Percentiles rank a stretch among this genome's conserved stretches.
Evolutionary conservation across 108 stramenopile genomes (phyloP).

Genomic region (Conticribra weissflogii): DNA sequence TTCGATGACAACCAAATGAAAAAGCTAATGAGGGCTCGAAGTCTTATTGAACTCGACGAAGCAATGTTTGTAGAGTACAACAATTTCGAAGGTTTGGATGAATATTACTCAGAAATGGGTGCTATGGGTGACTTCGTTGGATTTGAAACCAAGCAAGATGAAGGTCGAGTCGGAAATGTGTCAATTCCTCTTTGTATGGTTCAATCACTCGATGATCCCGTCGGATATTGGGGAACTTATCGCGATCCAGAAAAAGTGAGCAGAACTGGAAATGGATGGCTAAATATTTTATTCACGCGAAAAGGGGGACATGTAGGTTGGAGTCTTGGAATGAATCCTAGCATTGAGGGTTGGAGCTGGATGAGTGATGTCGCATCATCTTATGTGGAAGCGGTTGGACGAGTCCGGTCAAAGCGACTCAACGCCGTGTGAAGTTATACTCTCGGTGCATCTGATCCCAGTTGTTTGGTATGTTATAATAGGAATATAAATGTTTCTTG

Average conservation of each 20-base stretch:
- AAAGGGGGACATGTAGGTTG: slow-evolving; percentile 85
- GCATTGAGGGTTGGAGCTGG: slow-evolving; percentile 64
- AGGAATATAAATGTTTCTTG: too few relatives aligned
- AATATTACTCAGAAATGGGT: slow-evolving; percentile 68
- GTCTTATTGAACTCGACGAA: slow-evolving; percentile 62
- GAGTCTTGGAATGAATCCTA: slow-evolving; percentile 65
- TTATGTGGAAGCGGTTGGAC: slow-evolving; percentile 57
- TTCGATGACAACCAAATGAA: slow-evolving; percentile 52
- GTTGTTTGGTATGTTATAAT: too few relatives aligned
- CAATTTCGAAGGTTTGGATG: slow-evolving; percentile 61
- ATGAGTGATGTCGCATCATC: slow-evolving; percentile 67
- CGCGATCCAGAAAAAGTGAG: slow-evolving; percentile 63
- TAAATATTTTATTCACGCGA: slow-evolving; percentile 69
- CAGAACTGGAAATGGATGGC: slow-evolving; percentile 58
- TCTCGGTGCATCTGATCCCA: too few relatives aligned
- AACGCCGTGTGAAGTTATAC: too few relatives aligned
- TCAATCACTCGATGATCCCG: slow-evolving; percentile 79
- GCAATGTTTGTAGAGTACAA: slow-evolving; percentile 71
- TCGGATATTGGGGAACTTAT: slow-evolving; percentile 66
- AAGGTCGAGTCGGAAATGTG: slow-evolving; percentile 63
- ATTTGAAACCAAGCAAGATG: slow-evolving; percentile 22
- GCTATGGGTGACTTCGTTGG: slow-evolving; percentile 67
- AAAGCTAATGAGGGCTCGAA: slow-evolving; percentile 58
- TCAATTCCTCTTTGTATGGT: slow-evolving; percentile 67
- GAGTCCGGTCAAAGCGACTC: slow-evolving; percentile 8